phyloP scores from a whole-genome alignment of 2,329 filamentous ascomycete genomes.

The Talaromyces sp. region DNA sequence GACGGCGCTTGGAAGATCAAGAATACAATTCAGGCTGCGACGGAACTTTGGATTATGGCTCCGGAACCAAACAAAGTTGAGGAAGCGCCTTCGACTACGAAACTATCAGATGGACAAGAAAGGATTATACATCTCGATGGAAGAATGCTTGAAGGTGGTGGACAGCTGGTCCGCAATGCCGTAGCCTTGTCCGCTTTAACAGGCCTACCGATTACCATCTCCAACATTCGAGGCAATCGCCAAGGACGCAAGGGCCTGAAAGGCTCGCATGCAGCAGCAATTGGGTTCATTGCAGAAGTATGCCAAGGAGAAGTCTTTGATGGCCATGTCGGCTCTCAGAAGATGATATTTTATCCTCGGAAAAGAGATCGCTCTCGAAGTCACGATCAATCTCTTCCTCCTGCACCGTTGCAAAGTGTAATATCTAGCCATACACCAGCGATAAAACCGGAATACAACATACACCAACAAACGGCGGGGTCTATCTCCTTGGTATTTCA shows the following conservation, averaged over 20 bases:
- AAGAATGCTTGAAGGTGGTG: slow-evolving; percentile 59
- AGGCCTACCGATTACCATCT: slow-evolving; percentile 48
- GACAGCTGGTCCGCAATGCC: slow-evolving; percentile 58
- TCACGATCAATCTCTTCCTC: background rate
- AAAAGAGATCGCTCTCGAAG: background rate
- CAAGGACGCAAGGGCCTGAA: slow-evolving; percentile 54
- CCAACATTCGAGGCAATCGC: slow-evolving; percentile 53
- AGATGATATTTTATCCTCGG: slow-evolving; percentile 34
- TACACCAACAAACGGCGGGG: slow-evolving; percentile 50
- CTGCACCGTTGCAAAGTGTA: background rate
- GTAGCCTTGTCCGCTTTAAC: slow-evolving; percentile 55
- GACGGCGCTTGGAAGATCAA: background rate
- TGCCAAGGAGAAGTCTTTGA: slow-evolving; percentile 44
- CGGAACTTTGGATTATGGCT: background rate
- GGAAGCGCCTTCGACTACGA: background rate
- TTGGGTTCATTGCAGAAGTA: slow-evolving; percentile 52
- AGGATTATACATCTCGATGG: slow-evolving; percentile 48
- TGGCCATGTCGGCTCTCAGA: slow-evolving; percentile 35
- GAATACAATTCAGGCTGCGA: background rate
- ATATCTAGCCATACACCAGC: slow-evolving; percentile 15
- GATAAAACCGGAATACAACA: slow-evolving; percentile 36
- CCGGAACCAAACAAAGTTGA: background rate
- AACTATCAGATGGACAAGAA: background rate
- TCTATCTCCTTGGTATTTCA: slow-evolving; percentile 57
- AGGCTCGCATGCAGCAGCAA: slow-evolving; percentile 55